Evolutionary conservation across 2,329 filamentous ascomycete species (phyloP), one percentile per base, ranked within the genome.

Genomic region (Aspergillus neotritici): DNA sequence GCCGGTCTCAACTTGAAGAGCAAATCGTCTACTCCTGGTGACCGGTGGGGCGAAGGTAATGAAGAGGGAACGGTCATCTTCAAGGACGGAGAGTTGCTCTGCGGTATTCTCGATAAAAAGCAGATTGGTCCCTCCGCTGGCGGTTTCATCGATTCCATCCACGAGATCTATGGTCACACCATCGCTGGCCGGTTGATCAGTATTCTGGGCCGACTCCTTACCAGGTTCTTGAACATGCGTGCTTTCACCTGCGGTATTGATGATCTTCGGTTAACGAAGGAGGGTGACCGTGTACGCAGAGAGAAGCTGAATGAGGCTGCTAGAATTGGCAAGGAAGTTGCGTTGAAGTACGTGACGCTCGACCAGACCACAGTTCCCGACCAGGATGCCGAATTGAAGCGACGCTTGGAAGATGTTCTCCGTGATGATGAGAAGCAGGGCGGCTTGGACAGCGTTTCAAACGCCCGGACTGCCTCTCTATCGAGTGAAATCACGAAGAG

Each of bases 171-270:
- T 61, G 93, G 94, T 2, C 85, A 93, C 44, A 84, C 84, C 12
- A 77, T 85, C 50, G 91, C 93, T 14, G 91, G 93, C 29, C 88
- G 87, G 61, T 73, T 95, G 8, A 79, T 98, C 41, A 94, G 89
- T 72, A 85, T 91, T 54, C 76, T 98, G 43, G 93, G 93, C 41
- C 82, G 93, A 44, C 75, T 98, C 17, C 71, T 98, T 50, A 98
- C 93, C 0, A 85, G 90, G 58, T 84, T 90, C 52, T 76, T 97
- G 48, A 87, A 93, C 61, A 94, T 96, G 83, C 80, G 90, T 40
- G 93, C 91, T 2, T 97, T 97, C 65, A 93, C 87, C 52, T 98
- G 93, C 65, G 94, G 94, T 63, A 95, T 98, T 68, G 91, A 98
- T 58, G 94, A 98, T 73, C 75, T 98, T 46, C 81, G 86, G 45